These are phyloP conservation scores for Hibiscus mutabilis DNA, from an alignment of 345 rosid genomes.

Conservation along the genomic window DNA sequence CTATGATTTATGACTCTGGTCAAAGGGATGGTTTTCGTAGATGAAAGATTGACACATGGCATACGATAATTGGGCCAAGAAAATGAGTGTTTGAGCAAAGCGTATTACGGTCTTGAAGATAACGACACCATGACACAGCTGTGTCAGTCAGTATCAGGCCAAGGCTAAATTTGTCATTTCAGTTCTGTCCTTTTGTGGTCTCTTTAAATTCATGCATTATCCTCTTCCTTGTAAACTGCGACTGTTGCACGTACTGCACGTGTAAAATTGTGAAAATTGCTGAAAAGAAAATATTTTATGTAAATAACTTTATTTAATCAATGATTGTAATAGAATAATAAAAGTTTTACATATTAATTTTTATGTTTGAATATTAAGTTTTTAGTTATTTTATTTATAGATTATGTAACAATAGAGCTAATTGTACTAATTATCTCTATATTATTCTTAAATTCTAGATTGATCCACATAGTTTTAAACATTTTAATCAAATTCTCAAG, in stretches of 20 bases:
- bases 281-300: no score
- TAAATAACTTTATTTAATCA: no score
- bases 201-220: background rate
- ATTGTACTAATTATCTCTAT: no score
- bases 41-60: conserved; percentile 11
- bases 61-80: background rate
- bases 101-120: conserved; percentile 9
- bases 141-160: background rate
- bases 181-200: background rate
- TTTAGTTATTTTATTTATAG: no score
- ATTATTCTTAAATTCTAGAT: no score
- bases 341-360: no score
- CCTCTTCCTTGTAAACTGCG: background rate
- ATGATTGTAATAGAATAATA: no score
- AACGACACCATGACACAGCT: conserved; percentile 20
- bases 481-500: no score
- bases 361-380: no score
- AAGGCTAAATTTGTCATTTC: background rate
- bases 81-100: conserved; percentile 14
- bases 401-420: no score
- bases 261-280: background rate
- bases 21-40: conserved; percentile 12
- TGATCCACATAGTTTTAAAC: no score
- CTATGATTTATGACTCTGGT: background rate
- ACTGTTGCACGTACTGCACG: conserved; percentile 17